phyloP scores from a whole-genome alignment of 768 basidiomycete genomes.

The Dioszegia hungarica region DNA sequence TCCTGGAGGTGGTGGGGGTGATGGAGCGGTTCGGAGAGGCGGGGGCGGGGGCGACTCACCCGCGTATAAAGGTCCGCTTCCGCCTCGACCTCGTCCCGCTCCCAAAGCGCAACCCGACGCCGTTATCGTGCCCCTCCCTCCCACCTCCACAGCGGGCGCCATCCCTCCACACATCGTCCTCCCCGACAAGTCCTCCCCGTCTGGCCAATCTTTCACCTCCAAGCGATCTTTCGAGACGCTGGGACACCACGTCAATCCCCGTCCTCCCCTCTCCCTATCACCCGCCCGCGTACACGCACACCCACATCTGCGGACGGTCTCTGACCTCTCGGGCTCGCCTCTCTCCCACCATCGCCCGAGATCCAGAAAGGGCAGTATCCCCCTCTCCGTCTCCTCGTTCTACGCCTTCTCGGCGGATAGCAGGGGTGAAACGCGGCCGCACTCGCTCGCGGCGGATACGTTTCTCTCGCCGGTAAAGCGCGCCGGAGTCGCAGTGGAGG shows the following conservation, averaged over 20 bases:
- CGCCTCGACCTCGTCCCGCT: constrained; percentile 11
- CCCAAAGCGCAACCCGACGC: neutral
- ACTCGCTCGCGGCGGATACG: neutral
- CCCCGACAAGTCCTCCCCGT: neutral
- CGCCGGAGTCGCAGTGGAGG: neutral
- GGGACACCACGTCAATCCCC: neutral
- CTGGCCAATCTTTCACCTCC: neutral
- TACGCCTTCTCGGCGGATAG: neutral
- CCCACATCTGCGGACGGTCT: neutral
- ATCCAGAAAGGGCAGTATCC: constrained; percentile 13
- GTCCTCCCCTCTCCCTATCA: neutral
- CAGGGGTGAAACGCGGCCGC: neutral
- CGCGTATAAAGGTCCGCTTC: constrained; percentile 18
- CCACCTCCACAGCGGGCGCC: neutral
- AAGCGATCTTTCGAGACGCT: neutral
- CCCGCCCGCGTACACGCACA: neutral
- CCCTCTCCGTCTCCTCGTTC: constrained; percentile 12
- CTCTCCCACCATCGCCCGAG: neutral
- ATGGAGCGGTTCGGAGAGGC: neutral
- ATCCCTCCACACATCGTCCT: neutral
- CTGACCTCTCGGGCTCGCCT: neutral
- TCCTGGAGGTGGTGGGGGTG: neutral
- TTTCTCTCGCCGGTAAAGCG: neutral
- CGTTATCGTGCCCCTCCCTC: neutral
- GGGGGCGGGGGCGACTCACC: neutral